These are phyloP conservation scores for Drechmeria coniospora DNA, from an alignment of 2,329 filamentous ascomycete species.

Conservation along the genomic window DNA sequence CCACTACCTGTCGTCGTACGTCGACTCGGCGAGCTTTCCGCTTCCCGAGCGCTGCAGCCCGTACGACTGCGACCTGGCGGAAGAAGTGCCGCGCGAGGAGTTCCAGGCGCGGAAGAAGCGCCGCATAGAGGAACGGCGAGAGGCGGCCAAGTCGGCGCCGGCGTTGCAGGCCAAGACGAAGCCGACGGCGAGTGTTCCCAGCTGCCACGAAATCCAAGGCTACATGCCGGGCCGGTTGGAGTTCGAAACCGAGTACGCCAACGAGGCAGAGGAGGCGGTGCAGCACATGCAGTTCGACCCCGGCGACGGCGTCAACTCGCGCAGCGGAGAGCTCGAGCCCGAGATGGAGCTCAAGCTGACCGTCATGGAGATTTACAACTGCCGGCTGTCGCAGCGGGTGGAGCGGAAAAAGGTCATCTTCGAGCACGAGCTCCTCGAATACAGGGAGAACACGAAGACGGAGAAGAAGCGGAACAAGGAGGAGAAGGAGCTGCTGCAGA, in stretches of 20 bases:
- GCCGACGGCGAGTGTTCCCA: constrained; percentile 84
- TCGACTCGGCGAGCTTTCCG: constrained; percentile 72
- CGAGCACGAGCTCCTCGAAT: constrained; percentile 85
- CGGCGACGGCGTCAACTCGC: constrained; percentile 76
- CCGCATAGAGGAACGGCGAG: constrained; percentile 81
- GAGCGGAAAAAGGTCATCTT: constrained; percentile 96
- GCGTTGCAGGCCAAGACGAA: constrained; percentile 85
- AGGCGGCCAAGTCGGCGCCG: constrained; percentile 69
- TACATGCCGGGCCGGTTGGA: constrained; percentile 97
- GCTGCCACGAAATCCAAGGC: constrained; percentile 94
- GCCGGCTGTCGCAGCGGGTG: constrained; percentile 73
- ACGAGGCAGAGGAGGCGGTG: constrained; percentile 94
- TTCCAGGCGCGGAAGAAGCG: constrained; percentile 89
- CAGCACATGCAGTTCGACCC: constrained; percentile 98
- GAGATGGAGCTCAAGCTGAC: constrained; percentile 97
- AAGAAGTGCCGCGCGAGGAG: constrained; percentile 72
- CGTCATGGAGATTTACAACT: constrained; percentile 97
- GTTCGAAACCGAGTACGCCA: constrained; percentile 94
- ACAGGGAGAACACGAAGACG: constrained; percentile 72
- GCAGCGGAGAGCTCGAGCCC: constrained; percentile 74
- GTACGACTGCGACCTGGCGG: constrained; percentile 60
- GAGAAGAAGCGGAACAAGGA: constrained; percentile 97
- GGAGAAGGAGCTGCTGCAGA: constrained; percentile 78
- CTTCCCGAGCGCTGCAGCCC: constrained; percentile 77
- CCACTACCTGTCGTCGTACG: constrained; percentile 80